Evolutionary conservation across 768 basidiomycete genomes (phyloP).

Genomic region (Pleurotus djamor): DNA sequence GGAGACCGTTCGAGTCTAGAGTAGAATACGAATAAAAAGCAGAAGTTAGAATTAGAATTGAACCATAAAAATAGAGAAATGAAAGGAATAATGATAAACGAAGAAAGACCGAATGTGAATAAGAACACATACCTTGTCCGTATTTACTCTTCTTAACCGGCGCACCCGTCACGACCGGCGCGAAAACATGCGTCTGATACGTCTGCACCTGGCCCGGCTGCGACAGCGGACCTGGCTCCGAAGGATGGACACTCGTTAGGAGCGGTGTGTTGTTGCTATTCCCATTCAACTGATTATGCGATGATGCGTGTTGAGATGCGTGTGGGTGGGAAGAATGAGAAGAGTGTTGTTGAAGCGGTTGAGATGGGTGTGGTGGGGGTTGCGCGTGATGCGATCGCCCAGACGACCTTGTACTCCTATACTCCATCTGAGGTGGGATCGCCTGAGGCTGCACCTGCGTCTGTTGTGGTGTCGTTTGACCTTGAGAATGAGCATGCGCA

Average conservation of each 20-base stretch:
- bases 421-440: not conserved
- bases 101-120: no score
- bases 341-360: no score
- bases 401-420: not conserved
- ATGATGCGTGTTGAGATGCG: not conserved
- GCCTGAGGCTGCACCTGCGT: not conserved
- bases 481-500: no score
- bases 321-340: slow-evolving; percentile 8
- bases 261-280: not conserved
- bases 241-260: slow-evolving; percentile 7
- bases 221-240: slow-evolving; percentile 15
- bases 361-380: slow-evolving; percentile 4
- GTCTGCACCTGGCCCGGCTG: slow-evolving; percentile 28
- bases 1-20: no score
- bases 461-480: no score
- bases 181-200: slow-evolving; percentile 70
- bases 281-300: slow-evolving; percentile 3
- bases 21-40: no score
- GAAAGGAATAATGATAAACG: no score
- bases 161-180: slow-evolving; percentile 71
- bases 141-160: slow-evolving; percentile 67
- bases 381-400: slow-evolving; percentile 10
- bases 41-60: no score
- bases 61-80: no score
- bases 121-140: slow-evolving; percentile 17